Evolutionary conservation across 176 grass and related monocot genomes (phyloP), one percentile per base, ranked within the genome.

Genomic region (Juncus inflexus): DNA sequence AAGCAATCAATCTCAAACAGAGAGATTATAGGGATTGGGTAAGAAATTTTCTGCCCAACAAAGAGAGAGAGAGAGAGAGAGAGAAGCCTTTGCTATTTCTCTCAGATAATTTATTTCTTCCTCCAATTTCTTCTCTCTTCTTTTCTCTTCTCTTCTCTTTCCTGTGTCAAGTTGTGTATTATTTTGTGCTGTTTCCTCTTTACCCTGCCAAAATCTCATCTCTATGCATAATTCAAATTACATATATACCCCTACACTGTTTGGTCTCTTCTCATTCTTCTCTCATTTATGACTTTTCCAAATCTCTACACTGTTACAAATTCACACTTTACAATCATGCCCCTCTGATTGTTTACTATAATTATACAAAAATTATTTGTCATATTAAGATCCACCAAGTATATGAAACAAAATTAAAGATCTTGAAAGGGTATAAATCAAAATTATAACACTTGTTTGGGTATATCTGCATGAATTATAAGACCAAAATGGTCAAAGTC

Each of bases 171-270:
- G 54, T 37, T 43, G 37, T 19, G 55, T 35, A 57, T 64, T 64
- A 15, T 58, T 47, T 58, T 71, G 68, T 47, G 68, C 68, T 71
- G 68, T 52, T 52, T 71, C 68, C 68, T 71, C 52, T 15, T 59
- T 71, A 35, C 67, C 67, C 67, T 71, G 67, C 54, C 53, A 41
- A 58, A 71, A 59, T 70, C 53, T 58, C 67, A 70, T 58, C 67
- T 37, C 37, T 45, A 59, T 70, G 51, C 67, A 55, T 12, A 5
- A 6, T 9, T 19, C 6, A 59, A 59, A 45, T 71, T 71, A 59
- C 67, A 45, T 2, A 58, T 16, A 28, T 71, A 16, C 11, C 67
- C 67, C 67, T 71, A 53, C 49, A 52, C 5, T 67, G 11, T 39
- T 68, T 68, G 2, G 50, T 66, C 7, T 66, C 42, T 28, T 28